Evolutionary conservation across 2,329 filamentous ascomycete species (phyloP), one percentile per base, ranked within the genome.

Genomic region (Aspergillus arachidicola): DNA sequence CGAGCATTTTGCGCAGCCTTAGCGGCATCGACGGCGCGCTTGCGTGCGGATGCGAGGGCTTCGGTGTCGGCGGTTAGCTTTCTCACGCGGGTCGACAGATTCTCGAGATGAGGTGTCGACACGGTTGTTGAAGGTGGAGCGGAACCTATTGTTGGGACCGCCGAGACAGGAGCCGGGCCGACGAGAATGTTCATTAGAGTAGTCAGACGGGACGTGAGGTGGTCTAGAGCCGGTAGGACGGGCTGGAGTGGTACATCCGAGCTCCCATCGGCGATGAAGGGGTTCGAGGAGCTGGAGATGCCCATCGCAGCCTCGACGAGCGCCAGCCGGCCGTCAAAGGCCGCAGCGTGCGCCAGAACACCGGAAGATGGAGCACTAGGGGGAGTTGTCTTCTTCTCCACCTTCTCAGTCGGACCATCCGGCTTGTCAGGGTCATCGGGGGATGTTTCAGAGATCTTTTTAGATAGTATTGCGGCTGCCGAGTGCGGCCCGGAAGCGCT

Each of bases 291-390:
- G 26, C 89, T 88, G 46, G 88, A 90, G 56, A 97, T 85, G 11
- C 95, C 95, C 32, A 99, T 85, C 1, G 89, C 86, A 68, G 88
- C 88, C 80, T 99, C 95, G 55, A 99, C 82, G 34, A 91, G 82
- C 3, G 90, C 82, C 23, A 99, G 86, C 6, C 95, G 88, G 34
- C 87, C 85, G 74, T 98, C 94, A 72, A 99, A 97, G 66, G 95
- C 91, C 28, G 94, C 92, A 7, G 92, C 90, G 76, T 93, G 91
- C 38, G 89, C 87, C 41, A 97, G 83, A 30, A 91, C 57, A 78
- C 84, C 51, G 82, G 89, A 36, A 4, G 75, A 66, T 6, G 73
- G 50, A 26, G 68, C 53, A 51, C 57, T 55, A 45, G 65, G 54
- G 2, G 58, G 19, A 5, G 43, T 41, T 12, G 45, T 19, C 21